A percentile compares a stretch with the other conserved stretches of the same genome.
Evolutionary conservation across 352 stramenopile genomes (phyloP).

Genomic region (Pythium rhizo-oryzae): DNA sequence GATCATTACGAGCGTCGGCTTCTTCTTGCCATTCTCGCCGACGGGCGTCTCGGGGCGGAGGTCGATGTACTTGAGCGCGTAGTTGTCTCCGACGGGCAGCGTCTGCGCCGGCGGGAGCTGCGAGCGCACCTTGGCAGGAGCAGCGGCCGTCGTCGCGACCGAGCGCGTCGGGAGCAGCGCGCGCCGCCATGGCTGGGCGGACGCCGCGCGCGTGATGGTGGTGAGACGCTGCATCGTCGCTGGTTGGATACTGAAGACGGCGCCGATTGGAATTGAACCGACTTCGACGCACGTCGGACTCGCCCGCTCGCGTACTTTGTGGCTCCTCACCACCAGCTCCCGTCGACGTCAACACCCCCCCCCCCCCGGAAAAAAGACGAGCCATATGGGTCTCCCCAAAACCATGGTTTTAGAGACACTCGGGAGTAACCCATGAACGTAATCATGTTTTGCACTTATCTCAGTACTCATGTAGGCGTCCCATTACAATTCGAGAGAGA

Average conservation of each 20-base stretch:
- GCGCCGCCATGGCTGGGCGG: background rate
- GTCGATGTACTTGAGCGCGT: slow-evolving; percentile 30
- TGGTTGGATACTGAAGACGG: too few species aligned
- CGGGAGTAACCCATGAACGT: too few species aligned
- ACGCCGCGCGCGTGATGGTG: background rate
- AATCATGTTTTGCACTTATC: too few species aligned
- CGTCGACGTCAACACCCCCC: background rate
- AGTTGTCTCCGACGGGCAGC: slow-evolving; percentile 12
- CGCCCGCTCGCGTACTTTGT: background rate
- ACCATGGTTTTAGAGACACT: too few species aligned
- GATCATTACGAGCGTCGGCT: slow-evolving; percentile 48
- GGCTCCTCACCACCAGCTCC: background rate
- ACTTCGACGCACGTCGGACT: background rate
- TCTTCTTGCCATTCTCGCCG: slow-evolving; percentile 1
- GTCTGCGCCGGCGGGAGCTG: slow-evolving; percentile 19
- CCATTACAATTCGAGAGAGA: too few species aligned
- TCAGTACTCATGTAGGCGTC: too few species aligned
- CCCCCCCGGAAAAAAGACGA: background rate
- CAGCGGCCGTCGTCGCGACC: background rate
- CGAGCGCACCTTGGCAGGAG: slow-evolving; percentile 3
- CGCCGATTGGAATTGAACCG: too few species aligned
- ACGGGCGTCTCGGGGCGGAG: background rate
- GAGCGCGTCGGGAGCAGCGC: too few species aligned
- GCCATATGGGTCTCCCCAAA: too few species aligned
- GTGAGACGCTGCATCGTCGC: background rate